A percentile compares a stretch with the other conserved stretches of the same genome.
Evolutionary conservation across 1,139 yeast species (phyloP).

Genomic region (Zygoascus hellenicus): DNA sequence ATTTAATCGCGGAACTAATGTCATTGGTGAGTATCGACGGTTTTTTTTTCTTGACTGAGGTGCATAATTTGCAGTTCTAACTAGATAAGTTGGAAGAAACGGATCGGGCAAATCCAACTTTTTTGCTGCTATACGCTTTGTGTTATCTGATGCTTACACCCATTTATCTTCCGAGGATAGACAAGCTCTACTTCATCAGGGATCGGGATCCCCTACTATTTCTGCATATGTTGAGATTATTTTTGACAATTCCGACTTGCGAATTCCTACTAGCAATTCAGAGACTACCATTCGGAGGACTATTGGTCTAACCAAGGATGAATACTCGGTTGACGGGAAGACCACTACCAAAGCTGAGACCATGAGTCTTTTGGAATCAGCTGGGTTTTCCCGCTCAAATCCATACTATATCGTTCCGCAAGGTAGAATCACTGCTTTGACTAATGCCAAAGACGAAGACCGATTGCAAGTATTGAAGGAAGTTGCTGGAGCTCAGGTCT

Average conservation of each 20-base stretch:
- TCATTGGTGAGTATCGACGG: conserved; percentile 44
- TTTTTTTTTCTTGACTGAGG: not conserved
- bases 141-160: conserved; percentile 82
- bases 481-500: conserved; percentile 92
- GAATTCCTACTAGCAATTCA: conserved; percentile 63
- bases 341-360: conserved; percentile 78
- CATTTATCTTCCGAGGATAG: conserved; percentile 86
- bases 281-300: conserved; percentile 80
- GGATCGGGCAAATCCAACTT: conserved; percentile 97
- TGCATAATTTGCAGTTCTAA: not conserved
- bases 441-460: conserved; percentile 84
- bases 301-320: conserved; percentile 88
- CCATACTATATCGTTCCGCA: conserved; percentile 98
- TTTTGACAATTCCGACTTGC: conserved; percentile 72
- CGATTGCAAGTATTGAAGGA: conserved; percentile 75
- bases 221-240: conserved; percentile 89
- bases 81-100: conserved; percentile 64
- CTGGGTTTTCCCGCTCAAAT: conserved; percentile 85
- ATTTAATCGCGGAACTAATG: conserved; percentile 78
- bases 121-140: conserved; percentile 93
- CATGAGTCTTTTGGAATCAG: conserved; percentile 78
- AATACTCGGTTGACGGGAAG: conserved; percentile 66
- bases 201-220: conserved; percentile 78
- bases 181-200: conserved; percentile 74
- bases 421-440: conserved; percentile 73